phyloP scores from a whole-genome alignment of 1,284 basidiomycete species.

The Ceratobasidium sp. region DNA sequence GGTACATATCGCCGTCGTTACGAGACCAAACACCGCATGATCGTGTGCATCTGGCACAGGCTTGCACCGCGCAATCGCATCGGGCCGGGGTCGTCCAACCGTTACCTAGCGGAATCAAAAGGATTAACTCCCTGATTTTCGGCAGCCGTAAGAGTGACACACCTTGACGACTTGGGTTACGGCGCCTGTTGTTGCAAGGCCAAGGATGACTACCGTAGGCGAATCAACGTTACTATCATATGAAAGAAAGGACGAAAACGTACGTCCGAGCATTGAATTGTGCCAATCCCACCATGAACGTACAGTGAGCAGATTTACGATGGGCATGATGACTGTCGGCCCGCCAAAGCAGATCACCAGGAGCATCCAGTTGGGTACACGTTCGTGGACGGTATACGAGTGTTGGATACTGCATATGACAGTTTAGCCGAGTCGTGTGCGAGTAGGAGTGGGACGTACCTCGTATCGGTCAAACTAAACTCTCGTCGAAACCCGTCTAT shows the following conservation, averaged over 20 bases:
- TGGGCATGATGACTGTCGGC: conserved; percentile 75
- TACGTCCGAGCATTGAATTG: conserved; percentile 81
- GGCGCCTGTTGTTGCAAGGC: conserved; percentile 80
- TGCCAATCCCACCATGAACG: conserved; percentile 92
- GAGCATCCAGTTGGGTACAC: conserved; percentile 79
- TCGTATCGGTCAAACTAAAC: conserved; percentile 86
- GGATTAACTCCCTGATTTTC: not conserved
- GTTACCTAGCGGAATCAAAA: conserved; percentile 52
- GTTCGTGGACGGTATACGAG: conserved; percentile 85
- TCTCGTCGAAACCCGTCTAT: conserved; percentile 85
- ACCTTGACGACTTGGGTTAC: conserved; percentile 90
- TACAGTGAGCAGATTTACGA: conserved; percentile 77
- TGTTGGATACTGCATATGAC: conserved; percentile 57
- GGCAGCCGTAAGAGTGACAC: conserved; percentile 4
- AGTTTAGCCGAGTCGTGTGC: not conserved
- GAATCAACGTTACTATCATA: not conserved
- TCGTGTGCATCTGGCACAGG: conserved; percentile 76
- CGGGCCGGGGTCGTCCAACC: conserved; percentile 91
- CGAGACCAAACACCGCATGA: conserved; percentile 77
- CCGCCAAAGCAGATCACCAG: conserved; percentile 77
- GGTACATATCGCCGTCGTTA: conserved; percentile 84
- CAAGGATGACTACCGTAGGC: conserved; percentile 71
- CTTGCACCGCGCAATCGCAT: conserved; percentile 84
- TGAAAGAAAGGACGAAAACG: conserved; percentile 56
- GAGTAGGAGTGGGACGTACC: conserved; percentile 62